A percentile compares a stretch with the other conserved stretches of the same genome.
Conservation (phyloP, 352 stramenopile genomes). For the Elongisporangium prolatum region DNA sequence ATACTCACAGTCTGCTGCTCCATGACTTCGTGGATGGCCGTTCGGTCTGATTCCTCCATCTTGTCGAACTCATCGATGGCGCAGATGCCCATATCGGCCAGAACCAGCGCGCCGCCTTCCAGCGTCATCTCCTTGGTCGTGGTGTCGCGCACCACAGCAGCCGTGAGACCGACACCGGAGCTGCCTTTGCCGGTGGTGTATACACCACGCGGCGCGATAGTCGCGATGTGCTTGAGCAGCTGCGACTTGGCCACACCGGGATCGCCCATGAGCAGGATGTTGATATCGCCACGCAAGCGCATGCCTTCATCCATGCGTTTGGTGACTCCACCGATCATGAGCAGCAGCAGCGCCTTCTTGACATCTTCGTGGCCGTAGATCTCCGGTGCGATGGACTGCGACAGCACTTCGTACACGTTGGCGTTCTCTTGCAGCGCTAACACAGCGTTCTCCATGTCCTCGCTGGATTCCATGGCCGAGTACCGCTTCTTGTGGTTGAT, state of each 20-base stretch:
- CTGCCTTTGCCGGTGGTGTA: slow-evolving; percentile 99
- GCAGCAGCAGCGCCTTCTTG: slow-evolving; percentile 98
- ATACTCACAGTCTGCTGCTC: slow-evolving; percentile 99
- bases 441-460: slow-evolving; percentile 80
- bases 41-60: slow-evolving; percentile 98
- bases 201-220: slow-evolving; percentile 94
- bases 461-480: slow-evolving; percentile 87
- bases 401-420: slow-evolving; percentile 92
- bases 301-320: slow-evolving; percentile 93
- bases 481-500: slow-evolving; percentile 98
- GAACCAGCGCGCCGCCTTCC: slow-evolving; percentile 94
- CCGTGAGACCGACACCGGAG: slow-evolving; percentile 97
- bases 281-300: slow-evolving; percentile 97
- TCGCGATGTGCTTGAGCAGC: slow-evolving; percentile 98
- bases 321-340: slow-evolving; percentile 93
- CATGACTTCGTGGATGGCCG: slow-evolving; percentile 99
- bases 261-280: slow-evolving; percentile 98
- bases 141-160: slow-evolving; percentile 95
- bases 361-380: slow-evolving; percentile 99
- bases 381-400: slow-evolving; percentile 96
- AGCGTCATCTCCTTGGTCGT: slow-evolving; percentile 93
- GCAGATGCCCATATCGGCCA: slow-evolving; percentile 98
- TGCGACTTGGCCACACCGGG: slow-evolving; percentile 99
- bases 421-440: slow-evolving; percentile 58
- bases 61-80: slow-evolving; percentile 99